Conservation (phyloP, 306 rosid species). For the Citrullus amarus region DNA sequence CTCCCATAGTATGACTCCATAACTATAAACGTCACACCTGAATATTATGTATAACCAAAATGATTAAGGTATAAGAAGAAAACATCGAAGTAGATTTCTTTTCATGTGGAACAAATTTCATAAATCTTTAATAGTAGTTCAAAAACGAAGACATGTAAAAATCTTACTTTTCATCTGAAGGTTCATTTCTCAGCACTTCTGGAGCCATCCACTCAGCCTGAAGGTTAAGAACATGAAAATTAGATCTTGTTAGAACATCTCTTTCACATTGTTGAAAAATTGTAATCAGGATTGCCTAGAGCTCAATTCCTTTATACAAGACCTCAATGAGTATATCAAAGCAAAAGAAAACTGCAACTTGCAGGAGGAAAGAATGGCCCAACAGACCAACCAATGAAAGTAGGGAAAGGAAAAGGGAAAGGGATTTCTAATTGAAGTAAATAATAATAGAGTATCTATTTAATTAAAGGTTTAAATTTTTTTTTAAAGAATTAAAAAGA, state of each 20-base stretch:
- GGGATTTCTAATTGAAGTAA: background rate
- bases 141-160: background rate
- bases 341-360: background rate
- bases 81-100: background rate
- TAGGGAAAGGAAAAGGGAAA: background rate
- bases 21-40: slow-evolving; percentile 94
- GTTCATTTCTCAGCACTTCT: slow-evolving; percentile 94
- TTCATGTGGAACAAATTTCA: slow-evolving; percentile 1
- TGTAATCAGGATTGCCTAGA: background rate
- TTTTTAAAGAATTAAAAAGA: too few species aligned
- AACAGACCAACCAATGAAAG: background rate
- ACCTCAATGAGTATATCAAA: background rate
- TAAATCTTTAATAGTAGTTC: background rate
- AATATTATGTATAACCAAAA: background rate
- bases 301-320: background rate
- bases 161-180: slow-evolving; percentile 86
- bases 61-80: background rate
- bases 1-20: slow-evolving; percentile 96
- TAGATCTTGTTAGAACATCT: slow-evolving; percentile 14
- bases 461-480: too few species aligned
- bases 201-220: slow-evolving; percentile 99
- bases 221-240: slow-evolving; percentile 18
- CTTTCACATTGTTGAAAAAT: background rate
- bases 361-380: background rate
- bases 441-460: background rate